Evolutionary conservation across 2,329 filamentous ascomycete genomes (phyloP).

Genomic region (Beauveria australis): DNA sequence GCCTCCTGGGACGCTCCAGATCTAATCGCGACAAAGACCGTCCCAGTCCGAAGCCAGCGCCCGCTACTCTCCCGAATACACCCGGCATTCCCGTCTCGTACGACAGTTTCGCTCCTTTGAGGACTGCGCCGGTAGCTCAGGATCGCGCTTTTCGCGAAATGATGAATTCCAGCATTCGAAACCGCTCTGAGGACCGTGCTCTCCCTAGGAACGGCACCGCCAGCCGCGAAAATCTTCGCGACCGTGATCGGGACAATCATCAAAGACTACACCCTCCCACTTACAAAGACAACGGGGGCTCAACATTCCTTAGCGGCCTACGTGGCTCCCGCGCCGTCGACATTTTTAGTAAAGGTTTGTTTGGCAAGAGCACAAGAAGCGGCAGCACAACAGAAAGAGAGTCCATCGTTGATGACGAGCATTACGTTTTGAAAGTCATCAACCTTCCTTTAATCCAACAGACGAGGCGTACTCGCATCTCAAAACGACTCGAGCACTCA

Average conservation of each 20-base stretch:
- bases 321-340: conserved; percentile 69
- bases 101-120: conserved; percentile 33
- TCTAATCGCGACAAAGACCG: conserved; percentile 45
- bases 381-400: conserved; percentile 63
- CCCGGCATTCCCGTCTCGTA: conserved; percentile 21
- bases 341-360: conserved; percentile 73
- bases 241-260: conserved; percentile 31
- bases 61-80: conserved; percentile 17
- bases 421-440: conserved; percentile 77
- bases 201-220: conserved; percentile 34
- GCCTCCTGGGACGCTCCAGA: conserved; percentile 41
- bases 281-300: conserved; percentile 53
- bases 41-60: conserved; percentile 29
- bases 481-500: conserved; percentile 77
- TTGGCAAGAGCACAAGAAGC: conserved; percentile 67
- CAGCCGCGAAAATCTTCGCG: conserved; percentile 35
- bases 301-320: conserved; percentile 62
- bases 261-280: conserved; percentile 43
- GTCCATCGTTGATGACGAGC: conserved; percentile 63
- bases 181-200: conserved; percentile 64
- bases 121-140: conserved; percentile 54
- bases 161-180: conserved; percentile 56
- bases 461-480: conserved; percentile 83
- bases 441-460: conserved; percentile 82
- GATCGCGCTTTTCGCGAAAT: conserved; percentile 62